Percentiles rank a stretch among this genome's conserved stretches.
Evolutionary conservation across 2,329 filamentous ascomycete genomes (phyloP).

Genomic region (Gaeumannomyces tritici): DNA sequence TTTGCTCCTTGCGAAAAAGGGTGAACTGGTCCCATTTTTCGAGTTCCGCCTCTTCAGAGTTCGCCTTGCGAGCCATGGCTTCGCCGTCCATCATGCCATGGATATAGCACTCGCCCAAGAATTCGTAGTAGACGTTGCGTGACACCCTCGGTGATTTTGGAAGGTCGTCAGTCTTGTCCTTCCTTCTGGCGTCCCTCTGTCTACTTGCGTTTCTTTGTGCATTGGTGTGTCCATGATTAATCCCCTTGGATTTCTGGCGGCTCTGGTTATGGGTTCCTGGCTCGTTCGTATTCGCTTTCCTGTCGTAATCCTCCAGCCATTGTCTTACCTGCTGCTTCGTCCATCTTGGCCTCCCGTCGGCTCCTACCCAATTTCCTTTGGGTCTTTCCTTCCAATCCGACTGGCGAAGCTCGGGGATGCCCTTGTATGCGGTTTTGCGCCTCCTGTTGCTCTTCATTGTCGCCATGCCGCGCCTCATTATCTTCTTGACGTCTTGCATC

Average conservation of each 20-base stretch:
- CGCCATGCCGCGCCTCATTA: neutral
- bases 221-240: too few species aligned
- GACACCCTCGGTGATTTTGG: neutral
- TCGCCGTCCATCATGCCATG: conserved; percentile 9
- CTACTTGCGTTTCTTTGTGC: too few species aligned
- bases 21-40: neutral
- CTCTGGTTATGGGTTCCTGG: neutral
- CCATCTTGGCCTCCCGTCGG: neutral
- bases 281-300: neutral
- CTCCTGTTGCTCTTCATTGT: neutral
- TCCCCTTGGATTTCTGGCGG: neutral
- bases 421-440: neutral
- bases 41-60: neutral
- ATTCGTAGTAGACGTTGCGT: conserved; percentile 1
- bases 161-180: neutral
- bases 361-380: too few species aligned
- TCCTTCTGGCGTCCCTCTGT: neutral
- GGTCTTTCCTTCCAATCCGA: too few species aligned
- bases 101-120: conserved; percentile 6
- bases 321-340: neutral
- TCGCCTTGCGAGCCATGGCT: neutral
- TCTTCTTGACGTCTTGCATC: neutral
- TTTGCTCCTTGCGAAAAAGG: neutral
- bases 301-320: neutral
- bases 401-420: neutral